Conservation (phyloP, 1,139 yeast species). For the Magnusiomyces paraingens region DNA sequence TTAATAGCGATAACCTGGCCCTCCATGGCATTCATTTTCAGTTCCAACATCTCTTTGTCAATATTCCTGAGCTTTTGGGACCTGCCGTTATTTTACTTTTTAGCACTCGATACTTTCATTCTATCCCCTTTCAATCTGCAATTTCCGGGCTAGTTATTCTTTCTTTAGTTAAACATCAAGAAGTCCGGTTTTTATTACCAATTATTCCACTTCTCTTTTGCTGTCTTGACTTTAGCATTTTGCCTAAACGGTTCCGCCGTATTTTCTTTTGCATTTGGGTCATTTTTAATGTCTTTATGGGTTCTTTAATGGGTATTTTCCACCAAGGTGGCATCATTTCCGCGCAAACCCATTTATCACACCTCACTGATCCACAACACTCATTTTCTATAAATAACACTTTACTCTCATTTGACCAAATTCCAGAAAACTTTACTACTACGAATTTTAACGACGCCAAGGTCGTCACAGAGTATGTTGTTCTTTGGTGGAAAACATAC, state of each 20-base stretch:
- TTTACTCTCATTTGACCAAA: background rate
- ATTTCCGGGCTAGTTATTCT: constrained; percentile 55
- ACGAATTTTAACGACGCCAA: background rate
- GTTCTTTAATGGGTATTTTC: constrained; percentile 63
- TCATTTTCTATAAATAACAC: background rate
- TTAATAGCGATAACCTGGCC: constrained; percentile 51
- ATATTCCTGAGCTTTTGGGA: constrained; percentile 75
- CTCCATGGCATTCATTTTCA: constrained; percentile 79
- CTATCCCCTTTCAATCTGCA: constrained; percentile 45
- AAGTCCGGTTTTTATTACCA: constrained; percentile 76
- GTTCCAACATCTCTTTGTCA: constrained; percentile 65
- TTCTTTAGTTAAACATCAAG: constrained; percentile 85
- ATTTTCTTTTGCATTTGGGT: constrained; percentile 48
- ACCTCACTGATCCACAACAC: background rate
- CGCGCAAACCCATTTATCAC: constrained; percentile 41
- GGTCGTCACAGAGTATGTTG: constrained; percentile 24
- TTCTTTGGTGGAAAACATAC: constrained; percentile 91
- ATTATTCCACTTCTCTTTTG: constrained; percentile 63
- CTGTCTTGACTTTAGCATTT: constrained; percentile 43
- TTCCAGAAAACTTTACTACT: background rate
- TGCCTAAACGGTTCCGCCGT: constrained; percentile 19
- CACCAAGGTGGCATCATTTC: constrained; percentile 92
- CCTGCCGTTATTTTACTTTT: constrained; percentile 51
- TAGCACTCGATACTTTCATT: constrained; percentile 23
- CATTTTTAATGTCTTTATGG: constrained; percentile 54